Base-by-base conservation (phyloP, 129 eudicot species). In the Flaveria ramosissima region DNA sequence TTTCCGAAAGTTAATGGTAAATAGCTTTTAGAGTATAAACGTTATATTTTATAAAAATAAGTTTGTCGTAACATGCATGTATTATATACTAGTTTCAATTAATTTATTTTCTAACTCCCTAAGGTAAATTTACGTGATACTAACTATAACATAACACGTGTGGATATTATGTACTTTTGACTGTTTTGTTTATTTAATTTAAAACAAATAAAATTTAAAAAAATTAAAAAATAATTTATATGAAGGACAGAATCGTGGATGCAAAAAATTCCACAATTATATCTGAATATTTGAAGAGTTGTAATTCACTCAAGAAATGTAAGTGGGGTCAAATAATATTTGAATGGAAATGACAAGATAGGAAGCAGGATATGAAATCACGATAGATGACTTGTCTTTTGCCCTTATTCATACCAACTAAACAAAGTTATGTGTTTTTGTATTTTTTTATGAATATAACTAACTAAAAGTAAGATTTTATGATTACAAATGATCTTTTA, bases 281-380 rank as follows among this genome's bases (percentile, higher is more conserved):
- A 21, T 20, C 9, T 8, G 27, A 7, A 17, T 56, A 9, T 17
- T 17, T 19, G 11, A 7, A 7, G 26, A 19, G 62, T 20, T 19
- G 62, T 9, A 56, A 56, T 19, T 19, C 11, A 21, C 14, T 17
- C 30, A 0, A 7, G 1, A 56, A 56, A 20, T 3, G 9, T 20
- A 17, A 56, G 23, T n/a, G 21, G 20, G 60, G 2, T 20, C 10
- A 53, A 16, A 16, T 76, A 76, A 39, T 76, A 71, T 66, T 45
- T 65, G 55, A 20, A 7, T 14, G 16, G 39, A 66, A 50, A 65
- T 76, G 73, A 76, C 80, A 66, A 46, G 79, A 75, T 63, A 75
- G 79, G 80, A 66, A 76, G 66, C 80, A 77, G 24, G 80, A 77
- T 77, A 15, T 53, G 73, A 76, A 76, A 76, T 65, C 53, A 64